Evolutionary conservation across 192 early-diverging fungal species (phyloP).

Genomic region (Diversispora eburnea): DNA sequence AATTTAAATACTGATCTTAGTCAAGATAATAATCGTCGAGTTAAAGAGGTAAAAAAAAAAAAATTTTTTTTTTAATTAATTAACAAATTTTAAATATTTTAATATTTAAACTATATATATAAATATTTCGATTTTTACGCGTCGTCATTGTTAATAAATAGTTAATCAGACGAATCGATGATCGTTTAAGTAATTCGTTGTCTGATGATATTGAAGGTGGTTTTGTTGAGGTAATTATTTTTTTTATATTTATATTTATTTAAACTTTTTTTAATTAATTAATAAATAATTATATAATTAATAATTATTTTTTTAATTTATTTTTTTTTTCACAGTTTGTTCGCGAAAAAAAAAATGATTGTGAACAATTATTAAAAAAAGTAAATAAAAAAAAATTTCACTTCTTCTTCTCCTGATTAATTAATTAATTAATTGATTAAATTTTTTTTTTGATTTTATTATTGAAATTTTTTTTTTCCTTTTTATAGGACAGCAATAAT

Average conservation of each 20-base stretch:
- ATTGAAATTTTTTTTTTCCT: too few species aligned
- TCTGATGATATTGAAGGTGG: neutral
- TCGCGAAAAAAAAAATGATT: conserved; percentile 14
- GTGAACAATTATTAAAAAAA: conserved; percentile 6
- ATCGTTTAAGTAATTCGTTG: neutral
- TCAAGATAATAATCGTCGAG: conserved; percentile 9
- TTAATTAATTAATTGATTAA: neutral
- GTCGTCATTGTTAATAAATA: neutral
- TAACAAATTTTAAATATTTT: too few species aligned
- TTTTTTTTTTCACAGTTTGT: conserved; percentile 1
- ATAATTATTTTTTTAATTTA: neutral
- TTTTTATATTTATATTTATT: neutral
- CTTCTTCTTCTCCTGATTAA: too few species aligned
- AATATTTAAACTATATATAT: too few species aligned
- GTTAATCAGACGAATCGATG: conserved; percentile 22
- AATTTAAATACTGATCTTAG: conserved; percentile 9
- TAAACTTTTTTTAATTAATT: too few species aligned
- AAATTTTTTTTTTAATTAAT: too few species aligned
- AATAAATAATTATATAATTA: too few species aligned
- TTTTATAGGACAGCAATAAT: neutral
- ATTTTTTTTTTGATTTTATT: neutral
- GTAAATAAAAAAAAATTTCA: conserved; percentile 1
- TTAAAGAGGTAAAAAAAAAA: conserved; percentile 19
- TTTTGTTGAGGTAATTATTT: neutral
- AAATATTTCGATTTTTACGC: too few species aligned